Conservation (phyloP, 768 basidiomycete genomes). For the Phaffia australis region DNA sequence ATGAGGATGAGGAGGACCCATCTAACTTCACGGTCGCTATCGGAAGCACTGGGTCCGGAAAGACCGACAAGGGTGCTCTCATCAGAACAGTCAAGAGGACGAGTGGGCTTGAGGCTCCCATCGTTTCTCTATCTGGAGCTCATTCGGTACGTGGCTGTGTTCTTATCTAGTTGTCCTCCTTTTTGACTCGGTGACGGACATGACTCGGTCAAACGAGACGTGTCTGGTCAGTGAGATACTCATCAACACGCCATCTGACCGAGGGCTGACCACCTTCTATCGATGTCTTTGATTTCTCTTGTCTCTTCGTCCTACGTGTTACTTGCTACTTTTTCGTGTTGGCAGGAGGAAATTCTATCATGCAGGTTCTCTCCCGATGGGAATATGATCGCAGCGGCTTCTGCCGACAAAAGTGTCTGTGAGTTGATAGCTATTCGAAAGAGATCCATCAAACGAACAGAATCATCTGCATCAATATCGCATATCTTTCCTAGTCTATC, state of each 20-base stretch:
- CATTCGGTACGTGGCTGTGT: slow-evolving; percentile 54
- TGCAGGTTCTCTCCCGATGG: slow-evolving; percentile 91
- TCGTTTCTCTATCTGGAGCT: slow-evolving; percentile 76
- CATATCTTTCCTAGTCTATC: not conserved
- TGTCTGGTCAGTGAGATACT: not conserved
- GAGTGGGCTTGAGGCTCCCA: slow-evolving; percentile 85
- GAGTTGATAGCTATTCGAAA: slow-evolving; percentile 37
- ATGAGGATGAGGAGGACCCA: slow-evolving; percentile 29
- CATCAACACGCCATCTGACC: not conserved
- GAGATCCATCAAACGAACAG: not conserved
- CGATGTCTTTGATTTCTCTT: not conserved
- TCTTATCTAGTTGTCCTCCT: not conserved
- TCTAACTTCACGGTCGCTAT: slow-evolving; percentile 39
- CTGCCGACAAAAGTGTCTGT: slow-evolving; percentile 83
- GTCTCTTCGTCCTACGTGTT: not conserved
- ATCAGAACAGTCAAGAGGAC: slow-evolving; percentile 80
- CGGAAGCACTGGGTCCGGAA: slow-evolving; percentile 29
- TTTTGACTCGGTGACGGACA: not conserved
- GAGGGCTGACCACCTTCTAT: not conserved
- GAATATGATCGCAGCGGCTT: slow-evolving; percentile 84
- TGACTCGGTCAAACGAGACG: too few relatives aligned
- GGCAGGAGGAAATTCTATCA: slow-evolving; percentile 71
- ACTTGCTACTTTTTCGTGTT: not conserved
- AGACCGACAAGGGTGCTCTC: slow-evolving; percentile 44
- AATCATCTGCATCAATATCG: not conserved